Evolutionary conservation across 352 stramenopile genomes (phyloP), one percentile per base, ranked within the genome.

Genomic region (Globisporangium cylindrosporum): DNA sequence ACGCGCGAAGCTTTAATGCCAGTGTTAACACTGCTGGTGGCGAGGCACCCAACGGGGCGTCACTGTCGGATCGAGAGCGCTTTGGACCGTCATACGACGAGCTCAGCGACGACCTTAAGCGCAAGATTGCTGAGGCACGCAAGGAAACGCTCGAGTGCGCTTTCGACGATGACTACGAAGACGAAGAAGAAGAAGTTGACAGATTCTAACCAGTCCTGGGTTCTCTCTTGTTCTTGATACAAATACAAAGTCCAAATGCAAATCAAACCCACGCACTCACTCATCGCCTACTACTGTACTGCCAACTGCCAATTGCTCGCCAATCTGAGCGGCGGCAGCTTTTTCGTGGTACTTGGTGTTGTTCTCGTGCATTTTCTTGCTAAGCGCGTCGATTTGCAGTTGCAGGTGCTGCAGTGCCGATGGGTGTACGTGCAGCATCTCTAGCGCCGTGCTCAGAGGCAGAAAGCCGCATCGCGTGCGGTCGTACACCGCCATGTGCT

Each of bases 401-500:
- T 81, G 74, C 0, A 91, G 27, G 53, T 84, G 66, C 14, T 71
- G 64, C 12, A 87, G 67, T 2, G 78, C 81, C 1, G 75, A 77
- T 0, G 81, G 74, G 9, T 90, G 80, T 9, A 60, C 62, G 8
- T 78, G 58, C 0, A 91, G 70, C 78, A 91, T 78, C 32, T 83
- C 80, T 24, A 88, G 62, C 1, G 78, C 70, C 8, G 63, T 22
- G 20, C 68, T 60, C 6, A 75, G 68, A 0, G 79, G 51, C n/a
- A 91, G 56, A 57, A 69, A 84, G 0, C 81, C 81, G 5, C 65
- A 66, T 20, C 77, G 73, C 0, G 69, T 54, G 1, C 65, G 64
- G 51, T 91, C 83, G 53, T 79, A 87, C 18, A 82, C 25, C 24
- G 62, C 78, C n/a, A 87, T 76, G 46, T 89, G 73, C 63, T 89